Base-by-base conservation (phyloP, 208 protist species). In the Trypanosoma melophagium region DNA sequence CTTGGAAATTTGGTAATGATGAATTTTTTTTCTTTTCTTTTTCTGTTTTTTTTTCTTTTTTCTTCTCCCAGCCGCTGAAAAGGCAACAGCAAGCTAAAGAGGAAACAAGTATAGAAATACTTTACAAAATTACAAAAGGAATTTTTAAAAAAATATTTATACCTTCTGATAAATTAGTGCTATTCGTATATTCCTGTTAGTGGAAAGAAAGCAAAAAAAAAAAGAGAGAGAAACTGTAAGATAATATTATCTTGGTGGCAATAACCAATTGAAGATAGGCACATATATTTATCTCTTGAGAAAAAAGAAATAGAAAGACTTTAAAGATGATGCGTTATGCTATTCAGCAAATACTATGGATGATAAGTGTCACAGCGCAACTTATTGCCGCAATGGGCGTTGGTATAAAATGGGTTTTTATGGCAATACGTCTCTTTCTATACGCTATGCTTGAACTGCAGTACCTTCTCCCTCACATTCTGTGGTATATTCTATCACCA, bases 341-440 rank as follows among this genome's bases (percentile, higher is more conserved):
- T 35, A 56, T 83, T 44, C 51, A 82, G 55, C 85, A 94, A 72
- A 61, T 82, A 49, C 60, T 90, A 55, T 94, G 89, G 89, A 60
- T 90, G 65, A 59, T 82, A 3, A 74, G 62, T 13, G 64, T 74
- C 9, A 67, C 61, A 4, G 65, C 73, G 14, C 77, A 86, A 62
- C 89, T 94, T 21, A 69, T 92, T 25, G 74, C 75, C 2, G 69
- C 82, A n/a, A 92, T 95, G 86, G 89, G 89, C 19, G 44, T 89
- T n/a, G 89, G 89, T 17, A 19, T 89, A 3, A 85, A 84, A 60
- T 95, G 89, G 89, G 61, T 95, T 21, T 59, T 80, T 61, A 92
- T 92, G 86, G 81, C 82, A 0, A 38, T 77, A 28, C 86, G 89
- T 52, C 81, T 81, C 42, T 45, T 92, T 21, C 57, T 69, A 28